Evolutionary conservation across 2,329 filamentous ascomycete species (phyloP), one percentile per base, ranked within the genome.

Genomic region (Calonectria henricotiae): DNA sequence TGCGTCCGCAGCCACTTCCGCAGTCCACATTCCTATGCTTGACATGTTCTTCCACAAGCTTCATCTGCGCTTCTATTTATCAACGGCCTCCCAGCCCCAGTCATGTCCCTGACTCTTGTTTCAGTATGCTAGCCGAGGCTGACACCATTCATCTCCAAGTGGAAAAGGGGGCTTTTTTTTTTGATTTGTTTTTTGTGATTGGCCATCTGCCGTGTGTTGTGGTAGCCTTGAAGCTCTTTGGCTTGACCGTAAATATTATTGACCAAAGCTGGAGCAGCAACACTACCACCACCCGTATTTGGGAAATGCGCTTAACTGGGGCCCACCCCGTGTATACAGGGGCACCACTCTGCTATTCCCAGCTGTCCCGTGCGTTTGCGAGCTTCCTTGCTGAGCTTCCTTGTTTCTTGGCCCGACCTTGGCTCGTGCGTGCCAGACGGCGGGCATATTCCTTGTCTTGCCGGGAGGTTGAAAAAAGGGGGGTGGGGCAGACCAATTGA

Each of bases 211-310:
- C 7, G 27, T 30, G 4, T 30, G 7, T 30, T 30, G 27, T 30
- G 27, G 27, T 30, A 30, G 27, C 27, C 13, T 23, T 46, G 12
- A 37, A 39, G 20, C 51, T 51, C 47, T 51, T 51, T 51, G 47
- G 47, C 47, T 58, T 39, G 35, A 39, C 35, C 51, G 51, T 39
- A 37, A 58, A 58, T 20, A 32, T 47, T 20, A 35, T 17, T 46
- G 20, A 27, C 30, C 43, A 62, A 47, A 47, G 32, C 12, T n/a
- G 12, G 12, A 58, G 35, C n/a, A 39, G 35, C 51, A n/a, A 37
- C 20, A 32, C 3, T 41, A 20, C 51, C 51, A 54, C 32, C 9
- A 37, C 65, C 65, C 65, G 65, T 68, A 68, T 68, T 58, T 62
- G 32, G 47, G 60, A 55, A 68, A 46, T 68, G 37, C 23, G 23